phyloP scores from a whole-genome alignment of 2,329 filamentous ascomycete genomes.

The Emergomyces africanus region DNA sequence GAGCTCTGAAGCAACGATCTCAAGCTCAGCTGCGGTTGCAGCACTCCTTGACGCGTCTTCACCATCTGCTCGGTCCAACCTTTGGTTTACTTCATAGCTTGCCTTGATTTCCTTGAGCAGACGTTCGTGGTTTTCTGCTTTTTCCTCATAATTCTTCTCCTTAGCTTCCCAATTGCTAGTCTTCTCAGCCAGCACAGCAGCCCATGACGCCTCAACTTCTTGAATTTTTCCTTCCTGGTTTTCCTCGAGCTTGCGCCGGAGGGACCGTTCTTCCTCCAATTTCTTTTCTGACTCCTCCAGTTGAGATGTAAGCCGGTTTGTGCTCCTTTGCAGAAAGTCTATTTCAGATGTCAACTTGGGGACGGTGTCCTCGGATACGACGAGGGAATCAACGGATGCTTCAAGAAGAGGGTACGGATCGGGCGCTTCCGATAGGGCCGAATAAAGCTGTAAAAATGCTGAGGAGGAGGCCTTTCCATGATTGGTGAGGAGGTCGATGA shows the following conservation, averaged over 20 bases:
- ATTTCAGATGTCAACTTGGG: conserved; percentile 86
- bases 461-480: conserved; percentile 92
- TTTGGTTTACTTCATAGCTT: conserved; percentile 90
- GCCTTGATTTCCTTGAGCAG: conserved; percentile 91
- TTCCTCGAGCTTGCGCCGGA: conserved; percentile 63
- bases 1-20: conserved; percentile 82
- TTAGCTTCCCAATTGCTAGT: conserved; percentile 94
- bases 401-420: conserved; percentile 95
- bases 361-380: conserved; percentile 81
- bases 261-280: conserved; percentile 62
- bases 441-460: conserved; percentile 85
- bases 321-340: conserved; percentile 66
- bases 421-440: conserved; percentile 83
- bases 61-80: conserved; percentile 58
- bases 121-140: conserved; percentile 85
- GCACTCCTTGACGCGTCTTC: conserved; percentile 48
- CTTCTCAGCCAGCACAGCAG: conserved; percentile 80
- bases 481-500: conserved; percentile 91
- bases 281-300: conserved; percentile 71
- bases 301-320: conserved; percentile 62
- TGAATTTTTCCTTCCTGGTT: conserved; percentile 68
- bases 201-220: conserved; percentile 83
- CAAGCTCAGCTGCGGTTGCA: conserved; percentile 78
- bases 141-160: conserved; percentile 82
- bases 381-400: conserved; percentile 86